Base-by-base conservation (phyloP, 1,284 basidiomycete species). In the Dichomitus squalens region DNA sequence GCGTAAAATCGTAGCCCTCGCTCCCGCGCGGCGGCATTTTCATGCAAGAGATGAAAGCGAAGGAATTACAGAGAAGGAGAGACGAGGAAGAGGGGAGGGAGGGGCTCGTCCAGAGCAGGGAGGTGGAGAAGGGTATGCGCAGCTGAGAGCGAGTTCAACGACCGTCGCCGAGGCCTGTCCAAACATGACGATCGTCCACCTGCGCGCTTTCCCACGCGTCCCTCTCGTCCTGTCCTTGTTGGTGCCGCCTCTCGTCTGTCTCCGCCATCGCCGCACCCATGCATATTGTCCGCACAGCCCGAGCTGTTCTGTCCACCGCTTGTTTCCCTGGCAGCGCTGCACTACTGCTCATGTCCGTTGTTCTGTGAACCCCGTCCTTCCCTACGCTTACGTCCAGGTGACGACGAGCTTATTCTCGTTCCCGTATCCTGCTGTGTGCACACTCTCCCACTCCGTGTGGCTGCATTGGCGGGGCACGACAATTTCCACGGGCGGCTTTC, bases 1-100 rank as follows among this genome's bases (percentile, higher is more conserved):
- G 90, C 4, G 87, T 91, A 60, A 92, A 90, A 73, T 92, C 90
- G 64, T 90, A 81, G 25, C 88, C 80, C 64, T 83, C 81, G 70
- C 76, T 82, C 59, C 76, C 78, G 66, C 81, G 73, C 49, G 80
- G 80, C 57, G 80, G 75, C 80, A 82, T 82, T 57, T 59, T 70
- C 61, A 46, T 47, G 35, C 25, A 20, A 12, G 27, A 27, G 48
- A 44, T 8, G 43, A 49, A 47, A 40, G 44, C 18, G 52, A 18
- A 40, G 31, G n/a, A 20, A 47, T 25, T 29, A 47, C 9, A 41
- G 40, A 12, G n/a, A 49, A 54, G 33, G 29, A 52, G 23, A 31
- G 29, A 44, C 21, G 43, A 52, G 50, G 34, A 25, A 31, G 48
- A 51, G 31, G 44, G 36, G 46, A 52, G 46, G 38, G 40, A 39